Evolutionary conservation across 768 basidiomycete species (phyloP), one percentile per base, ranked within the genome.

Genomic region (Dioszegia hungarica): DNA sequence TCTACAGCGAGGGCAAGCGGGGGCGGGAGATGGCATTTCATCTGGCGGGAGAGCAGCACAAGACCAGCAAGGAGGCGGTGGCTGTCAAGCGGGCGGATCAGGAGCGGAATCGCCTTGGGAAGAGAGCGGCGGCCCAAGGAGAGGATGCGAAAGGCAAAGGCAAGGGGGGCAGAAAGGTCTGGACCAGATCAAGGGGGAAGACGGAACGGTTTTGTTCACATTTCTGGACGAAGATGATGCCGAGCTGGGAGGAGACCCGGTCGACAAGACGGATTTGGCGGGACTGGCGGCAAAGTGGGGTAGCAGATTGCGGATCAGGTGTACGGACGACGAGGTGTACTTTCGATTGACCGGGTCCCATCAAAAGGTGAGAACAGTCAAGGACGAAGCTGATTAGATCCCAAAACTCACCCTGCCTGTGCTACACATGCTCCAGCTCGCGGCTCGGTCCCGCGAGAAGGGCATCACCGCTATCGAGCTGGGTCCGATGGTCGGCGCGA

Each of bases 391-490:
- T 43, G 36, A 52, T 6, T 46, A 70, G 68, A 48, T 57, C 15
- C 39, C 51, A 5, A 62, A 61, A 51, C 58, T 72, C 36, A 60
- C 70, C 12, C 40, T 64, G 0, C 53, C 59, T 0, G 64, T 72
- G 37, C 57, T 68, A n/a, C 67, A 68, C 36, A 52, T 63, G 12
- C 53, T 72, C 14, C 64, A 66, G 45, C 59, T 68, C 3, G 61
- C 64, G 2, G 70, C 70, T 25, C 60, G 56, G 49, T 57, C 62
- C n/a, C 44, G 70, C 27, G 66, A 66, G 12, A 62, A 63, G 31
- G 70, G 70, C 31, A 60, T 72, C 55, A 72, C 67, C 1, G 63
- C 66, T 5, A 60, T 69, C 22, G 70, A 72, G 44, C 66, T 72
- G 5, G 66, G 67, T 9, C 67, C 67, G 10, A 47, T 64, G 17